Percentiles rank a stretch among this genome's conserved stretches.
Evolutionary conservation across 371 early-diverging fungal genomes (phyloP).

Genomic region (Chytridium lagenaria): DNA sequence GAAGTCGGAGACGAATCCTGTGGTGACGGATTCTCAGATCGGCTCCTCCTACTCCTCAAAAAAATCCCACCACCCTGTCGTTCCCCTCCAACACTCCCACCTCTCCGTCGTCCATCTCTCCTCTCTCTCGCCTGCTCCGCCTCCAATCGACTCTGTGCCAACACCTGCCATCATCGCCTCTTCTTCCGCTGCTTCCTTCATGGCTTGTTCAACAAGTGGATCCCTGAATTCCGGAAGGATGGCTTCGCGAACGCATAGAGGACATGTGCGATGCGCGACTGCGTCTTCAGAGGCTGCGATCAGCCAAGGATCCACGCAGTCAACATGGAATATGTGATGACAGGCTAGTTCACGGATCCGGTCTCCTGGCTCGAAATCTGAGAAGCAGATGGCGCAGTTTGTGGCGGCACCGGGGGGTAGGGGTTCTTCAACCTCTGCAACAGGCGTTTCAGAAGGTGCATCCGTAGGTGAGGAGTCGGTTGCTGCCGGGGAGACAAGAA

Average conservation of each 20-base stretch:
- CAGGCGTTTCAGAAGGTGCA: neutral
- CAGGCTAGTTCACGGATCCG: conserved; percentile 68
- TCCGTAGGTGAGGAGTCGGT: neutral
- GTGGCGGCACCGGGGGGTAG: conserved; percentile 37
- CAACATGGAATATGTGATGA: conserved; percentile 69
- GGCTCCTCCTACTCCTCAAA: neutral
- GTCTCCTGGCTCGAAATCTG: conserved; percentile 63
- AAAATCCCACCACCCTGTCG: neutral
- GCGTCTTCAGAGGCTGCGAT: conserved; percentile 34
- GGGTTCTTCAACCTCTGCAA: no score
- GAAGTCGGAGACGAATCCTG: conserved; percentile 3
- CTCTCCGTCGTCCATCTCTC: neutral
- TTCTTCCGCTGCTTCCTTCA: conserved; percentile 32
- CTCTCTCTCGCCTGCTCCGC: conserved; percentile 16
- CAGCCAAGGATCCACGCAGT: conserved; percentile 76
- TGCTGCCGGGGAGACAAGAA: neutral
- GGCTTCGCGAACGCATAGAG: conserved; percentile 41
- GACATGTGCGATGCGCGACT: conserved; percentile 40
- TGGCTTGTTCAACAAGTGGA: conserved; percentile 32
- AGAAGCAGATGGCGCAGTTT: conserved; percentile 73
- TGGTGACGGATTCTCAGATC: neutral
- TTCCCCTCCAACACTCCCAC: neutral
- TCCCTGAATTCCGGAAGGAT: conserved; percentile 39
- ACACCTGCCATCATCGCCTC: conserved; percentile 27
- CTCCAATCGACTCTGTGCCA: conserved; percentile 14